Evolutionary conservation across 352 stramenopile genomes (phyloP), one percentile per base, ranked within the genome.

Genomic region (Phytopythium boreale): DNA sequence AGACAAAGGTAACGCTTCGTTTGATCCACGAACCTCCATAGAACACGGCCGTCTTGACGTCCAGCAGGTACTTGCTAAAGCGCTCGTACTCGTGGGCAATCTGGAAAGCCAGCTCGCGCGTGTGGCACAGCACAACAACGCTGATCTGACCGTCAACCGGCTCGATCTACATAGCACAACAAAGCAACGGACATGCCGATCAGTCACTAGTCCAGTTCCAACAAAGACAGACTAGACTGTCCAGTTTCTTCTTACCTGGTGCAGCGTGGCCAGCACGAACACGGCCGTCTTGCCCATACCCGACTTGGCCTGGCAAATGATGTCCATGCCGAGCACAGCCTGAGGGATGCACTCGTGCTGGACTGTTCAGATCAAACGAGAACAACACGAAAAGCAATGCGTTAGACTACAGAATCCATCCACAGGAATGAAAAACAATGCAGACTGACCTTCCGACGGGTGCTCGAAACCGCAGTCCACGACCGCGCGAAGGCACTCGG

Each of bases 211-310:
- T 34, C 29, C 7, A 34, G 7, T 43, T 8, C 37, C 52, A 20
- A 52, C 22, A 63, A 12, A 37, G 66, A 0, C 29, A 62, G 19
- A 62, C 29, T 34, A 62, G 19, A 62, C 29, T 34, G 29, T 34
- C 29, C 29, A 56, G 59, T 37, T 55, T 26, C 15, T 57, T 43
- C 60, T 11, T 76, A 99, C 92, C 87, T 99, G 97, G 79, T 99
- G 97, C 50, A 99, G 85, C 4, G 97, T 99, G 22, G 98, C 96
- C 52, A 99, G 80, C 8, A 99, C 97, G 74, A 99, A 99, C 39
- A 99, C 98, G 51, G 98, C 98, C 0, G 98, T 99, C 86, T 99
- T 99, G 68, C 98, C 98, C 98, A 99, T 99, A 82, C 98, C 98
- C 46, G 96, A 99, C 89, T 99, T 99, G 64, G 98, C 98, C 79